Base-by-base conservation (phyloP, 768 basidiomycete genomes). In the Amylocystis lapponica region DNA sequence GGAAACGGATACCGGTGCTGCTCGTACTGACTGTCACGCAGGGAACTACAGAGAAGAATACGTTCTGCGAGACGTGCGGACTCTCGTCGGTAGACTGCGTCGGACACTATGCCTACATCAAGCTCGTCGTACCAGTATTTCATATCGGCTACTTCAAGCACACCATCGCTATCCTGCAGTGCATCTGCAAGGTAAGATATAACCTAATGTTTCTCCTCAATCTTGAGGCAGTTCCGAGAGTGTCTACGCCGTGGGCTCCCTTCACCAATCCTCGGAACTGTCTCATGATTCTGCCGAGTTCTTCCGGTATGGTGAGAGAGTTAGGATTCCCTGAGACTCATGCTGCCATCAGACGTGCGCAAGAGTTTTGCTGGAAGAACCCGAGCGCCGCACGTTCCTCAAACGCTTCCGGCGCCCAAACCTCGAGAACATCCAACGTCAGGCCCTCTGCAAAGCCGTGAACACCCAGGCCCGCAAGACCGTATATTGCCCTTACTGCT, bases 71-170 rank as follows among this genome's bases (percentile, higher is more conserved):
- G 64, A 99, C 96, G 0, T 99, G 96, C 57, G 91, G 91, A 7
- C 79, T 92, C 49, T 82, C 78, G 14, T 83, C 90, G 22, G 87
- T 92, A 3, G 91, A 96, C 48, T 99, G 96, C 60, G 94, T 96
- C 19, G 96, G 96, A 1, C 96, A 99, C 64, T 98, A 96, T 61
- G 94, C 94, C 4, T 98, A 98, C 66, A 97, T 99, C 68, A 97
- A 96, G 65, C 76, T 99, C 32, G 81, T 86, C 25, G 82, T 99
- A 16, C 96, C 96, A 0, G 94, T 98, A 16, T 99, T 98, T 63
- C 96, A 99, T 61, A 91, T 98, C 44, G 96, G 96, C 6, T 99
- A 91, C 66, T 98, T 99, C 71, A 89, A 93, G 61, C 93, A 97
- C 53, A 90, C 86, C 14, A 91, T 98, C 46, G 77, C 78, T 20